Evolutionary conservation across 345 rosid species (phyloP), one percentile per base, ranked within the genome.

Genomic region (Eucalyptus cloeziana): DNA sequence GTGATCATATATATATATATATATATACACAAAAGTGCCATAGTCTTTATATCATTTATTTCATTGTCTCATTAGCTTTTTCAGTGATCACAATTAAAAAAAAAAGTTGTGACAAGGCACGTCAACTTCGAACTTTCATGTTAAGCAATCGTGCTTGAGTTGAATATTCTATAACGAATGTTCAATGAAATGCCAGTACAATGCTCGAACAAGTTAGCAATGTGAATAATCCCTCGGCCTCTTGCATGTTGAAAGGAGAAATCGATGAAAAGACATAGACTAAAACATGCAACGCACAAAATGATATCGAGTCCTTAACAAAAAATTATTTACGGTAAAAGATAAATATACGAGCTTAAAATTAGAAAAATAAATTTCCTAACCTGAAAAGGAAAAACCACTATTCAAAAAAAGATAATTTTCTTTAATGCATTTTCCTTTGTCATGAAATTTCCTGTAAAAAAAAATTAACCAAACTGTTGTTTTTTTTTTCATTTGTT

Each of bases 11-110:
- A 12, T 27, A n/a, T n/a, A n/a, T n/a, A n/a, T n/a, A n/a, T n/a
- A n/a, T n/a, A n/a, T n/a, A n/a, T n/a, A n/a, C n/a, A 12, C 14
- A 0, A 27, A 27, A 60, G 1, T 25, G 25, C 0, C 2, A 12
- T 5, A 5, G 7, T 25, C 3, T 25, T 10, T 60, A 2, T 1
- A 12, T 27, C 4, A 12, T 24, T 24, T 10, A 22, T 56, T 1
- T 4, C 13, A 56, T 56, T 56, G 5, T 56, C 3, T 4, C 13
- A 10, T 56, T 56, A 4, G 1, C 2, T 56, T 9, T 4, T 0
- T 56, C 24, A 22, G 30, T 24, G 13, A 52, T 52, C 0, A n/a
- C n/a, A n/a, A n/a, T n/a, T n/a, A 58, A 58, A 10, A 5, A 10
- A 58, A 5, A 27, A 13, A 3, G 7, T 12, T 13, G 33, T 62